phyloP scores from a whole-genome alignment of 2,329 filamentous ascomycete genomes.

The Cordyceps pruinosa region DNA sequence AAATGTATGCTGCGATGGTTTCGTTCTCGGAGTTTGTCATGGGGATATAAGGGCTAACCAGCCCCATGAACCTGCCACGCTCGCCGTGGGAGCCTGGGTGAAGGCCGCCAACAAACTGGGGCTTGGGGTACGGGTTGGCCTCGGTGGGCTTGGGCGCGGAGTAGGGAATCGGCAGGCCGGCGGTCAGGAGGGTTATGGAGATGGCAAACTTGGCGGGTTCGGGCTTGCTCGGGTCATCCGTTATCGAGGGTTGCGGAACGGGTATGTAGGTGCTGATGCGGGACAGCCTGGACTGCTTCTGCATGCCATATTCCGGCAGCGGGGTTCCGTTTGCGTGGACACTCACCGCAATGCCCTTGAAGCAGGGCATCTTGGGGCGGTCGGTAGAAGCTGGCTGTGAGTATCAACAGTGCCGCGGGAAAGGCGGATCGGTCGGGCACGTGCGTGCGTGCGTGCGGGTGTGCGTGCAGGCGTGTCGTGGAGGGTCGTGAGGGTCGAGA shows the following conservation, averaged over 20 bases:
- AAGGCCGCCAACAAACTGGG: constrained; percentile 71
- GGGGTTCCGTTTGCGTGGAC: constrained; percentile 79
- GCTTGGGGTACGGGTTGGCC: constrained; percentile 71
- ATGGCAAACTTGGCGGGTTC: constrained; percentile 97
- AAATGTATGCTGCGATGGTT: constrained; percentile 97
- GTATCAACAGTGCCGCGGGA: not conserved
- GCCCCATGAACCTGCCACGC: constrained; percentile 40
- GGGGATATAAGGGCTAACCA: constrained; percentile 81
- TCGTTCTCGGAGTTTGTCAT: constrained; percentile 91
- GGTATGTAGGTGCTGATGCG: constrained; percentile 97
- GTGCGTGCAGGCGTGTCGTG: too few relatives aligned
- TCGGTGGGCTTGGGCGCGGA: constrained; percentile 76
- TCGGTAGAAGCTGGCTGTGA: not conserved
- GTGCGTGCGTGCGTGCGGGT: too few relatives aligned
- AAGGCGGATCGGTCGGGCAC: not conserved
- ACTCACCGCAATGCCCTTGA: constrained; percentile 97
- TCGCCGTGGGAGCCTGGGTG: constrained; percentile 44
- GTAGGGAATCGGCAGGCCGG: constrained; percentile 83
- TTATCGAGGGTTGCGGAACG: constrained; percentile 77
- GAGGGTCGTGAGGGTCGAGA: not conserved
- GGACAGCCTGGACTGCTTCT: constrained; percentile 84
- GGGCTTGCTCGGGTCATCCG: constrained; percentile 58
- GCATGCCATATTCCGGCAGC: constrained; percentile 86
- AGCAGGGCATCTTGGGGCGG: constrained; percentile 70
- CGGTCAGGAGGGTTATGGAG: constrained; percentile 90